These are phyloP conservation scores for Wallacemonas sp. DNA, from an alignment of 208 protist genomes.

Conservation along the genomic window DNA sequence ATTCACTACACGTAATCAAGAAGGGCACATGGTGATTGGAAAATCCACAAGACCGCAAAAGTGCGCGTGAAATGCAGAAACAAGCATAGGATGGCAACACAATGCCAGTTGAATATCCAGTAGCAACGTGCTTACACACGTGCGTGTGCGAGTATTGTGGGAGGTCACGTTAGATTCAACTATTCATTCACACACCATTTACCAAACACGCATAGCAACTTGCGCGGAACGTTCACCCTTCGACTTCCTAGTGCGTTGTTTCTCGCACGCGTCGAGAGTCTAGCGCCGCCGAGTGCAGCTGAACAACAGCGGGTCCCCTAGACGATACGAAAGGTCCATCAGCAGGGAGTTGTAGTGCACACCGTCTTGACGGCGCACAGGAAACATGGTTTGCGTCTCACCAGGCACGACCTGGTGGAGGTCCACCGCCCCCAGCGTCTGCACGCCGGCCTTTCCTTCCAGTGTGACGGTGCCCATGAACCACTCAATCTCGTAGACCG, in stretches of 20 bases:
- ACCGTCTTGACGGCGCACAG: slow-evolving; percentile 17
- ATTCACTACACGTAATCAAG: no score
- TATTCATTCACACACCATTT: no score
- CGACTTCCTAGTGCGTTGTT: no score
- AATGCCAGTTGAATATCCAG: no score
- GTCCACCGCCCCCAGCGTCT: slow-evolving; percentile 42
- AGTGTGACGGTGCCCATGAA: slow-evolving; percentile 34
- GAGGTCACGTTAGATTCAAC: no score
- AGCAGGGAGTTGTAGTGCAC: slow-evolving; percentile 43
- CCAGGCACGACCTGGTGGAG: slow-evolving; percentile 52
- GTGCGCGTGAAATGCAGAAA: no score
- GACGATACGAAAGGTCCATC: slow-evolving; percentile 30
- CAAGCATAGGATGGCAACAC: not conserved
- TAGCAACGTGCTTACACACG: not conserved
- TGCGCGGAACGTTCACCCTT: no score
- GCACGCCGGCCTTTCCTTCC: slow-evolving; percentile 45
- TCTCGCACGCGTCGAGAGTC: slow-evolving; percentile 4
- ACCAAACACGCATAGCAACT: no score
- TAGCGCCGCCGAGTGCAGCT: slow-evolving; percentile 42
- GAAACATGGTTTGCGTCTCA: slow-evolving; percentile 30
- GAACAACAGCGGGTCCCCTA: slow-evolving; percentile 74
- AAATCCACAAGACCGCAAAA: no score
- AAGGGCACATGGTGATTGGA: no score
- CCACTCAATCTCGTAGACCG: slow-evolving; percentile 51
- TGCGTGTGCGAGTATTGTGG: not conserved